Evolutionary conservation across 139 green algal species (phyloP), one percentile per base, ranked within the genome.

Genomic region (Pleodorina starrii): DNA sequence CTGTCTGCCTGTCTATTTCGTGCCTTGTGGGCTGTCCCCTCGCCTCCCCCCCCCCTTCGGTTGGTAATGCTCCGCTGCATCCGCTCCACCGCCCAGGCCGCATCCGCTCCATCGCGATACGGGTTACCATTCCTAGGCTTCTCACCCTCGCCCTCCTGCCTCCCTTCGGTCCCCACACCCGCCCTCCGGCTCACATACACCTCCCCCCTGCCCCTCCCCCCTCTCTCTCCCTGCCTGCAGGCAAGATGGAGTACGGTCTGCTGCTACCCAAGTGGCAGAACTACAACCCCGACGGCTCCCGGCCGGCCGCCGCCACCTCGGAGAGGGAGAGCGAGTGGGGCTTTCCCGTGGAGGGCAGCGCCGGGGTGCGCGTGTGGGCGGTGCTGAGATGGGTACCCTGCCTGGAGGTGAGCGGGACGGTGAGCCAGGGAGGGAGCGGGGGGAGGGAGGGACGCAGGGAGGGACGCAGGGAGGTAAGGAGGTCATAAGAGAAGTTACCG

Each of bases 321-420:
- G n/a, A n/a, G n/a, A n/a, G n/a, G 32, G 50, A 84, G 76, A 50
- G n/a, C 44, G 44, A 71, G 46, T 71, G 76, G 76, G 76, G 76
- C 50, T 1, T 48, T 14, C 32, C 48, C 11, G n/a, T 71, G 76
- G 50, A 36, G 76, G 50, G 76, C 35, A 71, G 16, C 76, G 17
- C 76, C n/a, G 14, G 29, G 5, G 44, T 14, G 9, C 43, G 44
- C 7, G 25, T 82, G 25, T 82, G 74, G 74, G 23, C 42, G 27
- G 27, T n/a, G n/a, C 27, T 63, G 25, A 43, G 74, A 29, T 82
- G 46, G 44, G 7, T 43, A 25, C 74, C 74, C 29, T 82, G 43
- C n/a, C 17, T 82, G 12, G 44, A 82, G 74, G 74, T 82, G 74
- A 40, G 73, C 7, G 17, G 5, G 57, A 16, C 12, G 57, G 12